Percentiles rank a stretch among this genome's conserved stretches.
These are phyloP conservation scores for Aegilops speltoides DNA, from an alignment of 176 grass and related monocot genomes.

Conservation along the genomic window DNA sequence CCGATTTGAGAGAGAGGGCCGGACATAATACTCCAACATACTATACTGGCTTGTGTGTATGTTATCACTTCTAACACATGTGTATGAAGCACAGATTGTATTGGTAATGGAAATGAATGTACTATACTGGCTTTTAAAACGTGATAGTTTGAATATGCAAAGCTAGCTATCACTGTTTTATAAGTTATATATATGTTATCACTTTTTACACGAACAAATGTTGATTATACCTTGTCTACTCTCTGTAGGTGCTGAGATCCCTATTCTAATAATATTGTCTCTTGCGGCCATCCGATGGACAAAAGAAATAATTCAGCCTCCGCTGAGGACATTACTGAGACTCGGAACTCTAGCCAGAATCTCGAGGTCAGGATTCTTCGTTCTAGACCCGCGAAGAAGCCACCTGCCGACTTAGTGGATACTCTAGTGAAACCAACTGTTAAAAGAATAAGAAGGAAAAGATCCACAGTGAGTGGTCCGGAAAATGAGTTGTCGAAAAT, in stretches of 20 bases:
- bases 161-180: neutral
- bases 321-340: constrained; percentile 4
- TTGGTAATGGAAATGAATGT: constrained; percentile 1
- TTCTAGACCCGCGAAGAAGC: constrained; percentile 13
- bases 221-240: constrained; percentile 8
- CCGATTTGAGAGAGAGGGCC: too few relatives aligned
- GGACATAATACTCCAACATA: too few relatives aligned
- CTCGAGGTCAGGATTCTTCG: constrained; percentile 40
- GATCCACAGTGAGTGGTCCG: constrained; percentile 1
- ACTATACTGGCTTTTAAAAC: neutral
- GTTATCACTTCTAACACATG: too few relatives aligned
- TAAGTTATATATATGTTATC: neutral
- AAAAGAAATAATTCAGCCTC: constrained; percentile 17
- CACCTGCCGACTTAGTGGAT: constrained; percentile 25
- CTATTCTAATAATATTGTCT: neutral
- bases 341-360: constrained; percentile 33
- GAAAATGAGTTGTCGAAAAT: constrained; percentile 42
- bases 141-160: neutral
- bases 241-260: constrained; percentile 7
- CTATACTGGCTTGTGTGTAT: too few relatives aligned
- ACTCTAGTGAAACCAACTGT: constrained; percentile 15
- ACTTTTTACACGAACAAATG: neutral
- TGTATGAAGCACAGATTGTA: neutral
- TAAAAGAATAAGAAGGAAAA: constrained; percentile 28
- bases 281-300: constrained; percentile 22